Base-by-base conservation (phyloP, 2,329 filamentous ascomycete species). In the Diaporthe citri region DNA sequence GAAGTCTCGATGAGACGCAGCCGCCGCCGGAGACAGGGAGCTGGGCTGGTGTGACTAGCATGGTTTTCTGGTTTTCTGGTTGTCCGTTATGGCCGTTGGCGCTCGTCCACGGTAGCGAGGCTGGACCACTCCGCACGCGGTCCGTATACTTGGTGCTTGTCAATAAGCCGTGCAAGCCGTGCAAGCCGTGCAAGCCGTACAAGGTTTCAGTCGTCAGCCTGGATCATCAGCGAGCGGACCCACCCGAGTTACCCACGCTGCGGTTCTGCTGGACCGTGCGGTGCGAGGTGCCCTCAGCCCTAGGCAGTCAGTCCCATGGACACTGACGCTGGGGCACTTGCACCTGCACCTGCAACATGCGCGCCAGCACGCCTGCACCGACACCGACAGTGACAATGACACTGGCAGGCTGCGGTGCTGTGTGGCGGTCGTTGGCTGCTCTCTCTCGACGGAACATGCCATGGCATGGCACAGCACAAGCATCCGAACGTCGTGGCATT, bases 241-340 rank as follows among this genome's bases (percentile, higher is more conserved):
- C 70, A 72, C 70, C 62, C 60, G 57, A 74, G 66, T 71, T 74
- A 74, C 73, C 73, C 64, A 74, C 73, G 57, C 73, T 74, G 34
- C 43, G 73, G 73, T 55, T 74, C 64, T 71, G 66, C 66, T 74
- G 73, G 73, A 71, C 73, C 73, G 66, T 74, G 73, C 73, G 64
- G 66, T 69, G 73, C 52, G 36, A 48, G 66, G 36, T 62, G 36
- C 62, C 62, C 56, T 74, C 72, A 74, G 72, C 72, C 72, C 72
- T 70, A 74, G 59, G 52, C 72, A 59, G 57, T 41, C 25, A n/a
- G 39, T 43, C 34, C 39, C 15, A 13, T 48, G 25, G 28, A 10
- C n/a, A 39, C 22, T 22, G 39, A 22, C 51, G 25, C 28, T 71
- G 67, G 41, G 67, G n/a, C 36, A 62, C 25, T 41, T 25, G 43